phyloP scores from a whole-genome alignment of 805 yeast species.

The Hanseniaspora meyeri region DNA sequence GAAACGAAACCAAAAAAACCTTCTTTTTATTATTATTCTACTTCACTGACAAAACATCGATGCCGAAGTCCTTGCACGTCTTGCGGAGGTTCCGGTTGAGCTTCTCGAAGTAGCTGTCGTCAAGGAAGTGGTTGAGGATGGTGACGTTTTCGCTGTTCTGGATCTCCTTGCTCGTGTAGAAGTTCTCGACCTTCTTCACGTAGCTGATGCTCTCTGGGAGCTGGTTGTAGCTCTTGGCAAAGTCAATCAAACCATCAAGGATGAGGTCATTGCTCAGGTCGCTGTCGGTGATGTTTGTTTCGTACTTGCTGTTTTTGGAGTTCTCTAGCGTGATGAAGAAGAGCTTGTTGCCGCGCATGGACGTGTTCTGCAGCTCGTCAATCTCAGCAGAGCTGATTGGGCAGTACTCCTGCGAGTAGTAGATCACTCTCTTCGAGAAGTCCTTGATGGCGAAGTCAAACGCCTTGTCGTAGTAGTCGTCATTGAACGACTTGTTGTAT shows the following conservation, averaged over 20 bases:
- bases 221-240: conserved; percentile 7
- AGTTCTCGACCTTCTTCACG: conserved; percentile 2
- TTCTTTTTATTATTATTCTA: too few species aligned
- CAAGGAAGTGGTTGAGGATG: not conserved
- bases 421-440: conserved; percentile 44
- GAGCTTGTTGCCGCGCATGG: not conserved
- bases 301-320: not conserved
- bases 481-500: conserved; percentile 49
- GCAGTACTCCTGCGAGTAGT: conserved; percentile 32
- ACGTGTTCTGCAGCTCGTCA: not conserved
- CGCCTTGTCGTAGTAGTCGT: conserved; percentile 45
- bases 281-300: not conserved
- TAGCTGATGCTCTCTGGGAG: conserved; percentile 9
- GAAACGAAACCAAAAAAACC: too few species aligned
- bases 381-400: conserved; percentile 20
- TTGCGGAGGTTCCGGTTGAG: conserved; percentile 2
- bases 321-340: conserved; percentile 10
- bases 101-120: not conserved
- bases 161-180: not conserved
- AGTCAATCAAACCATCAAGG: conserved; percentile 2
- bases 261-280: not conserved
- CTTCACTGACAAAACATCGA: not conserved
- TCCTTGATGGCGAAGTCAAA: conserved; percentile 44
- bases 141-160: not conserved
- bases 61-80: not conserved